Base-by-base conservation (phyloP, 2,329 filamentous ascomycete genomes). In the Aspergillus awamori region DNA sequence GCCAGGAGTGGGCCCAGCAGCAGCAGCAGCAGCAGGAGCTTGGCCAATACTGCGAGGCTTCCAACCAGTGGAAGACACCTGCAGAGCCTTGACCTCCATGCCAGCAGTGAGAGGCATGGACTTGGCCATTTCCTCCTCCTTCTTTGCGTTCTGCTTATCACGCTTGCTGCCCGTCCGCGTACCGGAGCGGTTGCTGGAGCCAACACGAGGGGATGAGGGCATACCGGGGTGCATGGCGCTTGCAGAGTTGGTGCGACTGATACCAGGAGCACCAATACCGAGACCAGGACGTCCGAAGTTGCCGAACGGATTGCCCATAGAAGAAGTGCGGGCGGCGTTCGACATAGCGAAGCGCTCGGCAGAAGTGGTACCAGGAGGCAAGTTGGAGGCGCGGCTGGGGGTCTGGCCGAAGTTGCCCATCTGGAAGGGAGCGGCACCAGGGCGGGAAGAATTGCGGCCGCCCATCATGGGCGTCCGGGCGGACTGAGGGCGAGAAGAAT, bases 21-120 rank as follows among this genome's bases (percentile, higher is more conserved):
- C 75, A 63, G 79, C 75, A 63, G 79, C 72, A 60, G 78, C 75
- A 26, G 59, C n/a, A 47, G 28, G 28, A 10, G 78, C 64, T 41
- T 81, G 76, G 56, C 80, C 83, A 55, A 96, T 64, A 70, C 90
- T 95, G 57, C 83, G 87, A 26, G 95, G 92, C 81, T 96, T 97
- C 95, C 95, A 99, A 55, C 95, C 94, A 59, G 81, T 85, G n/a
- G 85, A 68, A 0, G 92, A 89, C 45, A 87, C 79, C 62, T 86
- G 81, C 54, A 98, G 90, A 54, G 90, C 88, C 81, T 94, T 92
- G 66, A 99, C 80, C 1, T 96, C 91, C 81, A 87, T 83, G 68
- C 90, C 89, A 62, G 88, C 87, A 61, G 94, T 97, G 66, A 98
- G 87, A 74, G 95, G 94, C 93, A 98, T 97, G 66, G 86, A 87